Evolutionary conservation across 495 filamentous ascomycete species (phyloP), one percentile per base, ranked within the genome.

Genomic region (Podospora fimiseda): DNA sequence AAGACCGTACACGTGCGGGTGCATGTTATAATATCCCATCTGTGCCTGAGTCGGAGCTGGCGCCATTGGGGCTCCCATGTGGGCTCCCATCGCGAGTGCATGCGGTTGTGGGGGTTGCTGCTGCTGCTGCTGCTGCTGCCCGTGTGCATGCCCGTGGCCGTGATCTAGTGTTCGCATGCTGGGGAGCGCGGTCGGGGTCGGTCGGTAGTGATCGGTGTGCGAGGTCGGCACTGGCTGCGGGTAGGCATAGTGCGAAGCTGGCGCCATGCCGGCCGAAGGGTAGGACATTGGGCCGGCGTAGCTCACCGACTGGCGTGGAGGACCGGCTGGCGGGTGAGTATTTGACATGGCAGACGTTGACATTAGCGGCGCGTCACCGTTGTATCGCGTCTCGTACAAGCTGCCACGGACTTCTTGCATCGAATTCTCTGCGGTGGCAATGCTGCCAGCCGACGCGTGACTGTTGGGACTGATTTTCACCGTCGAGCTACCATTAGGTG

Each of bases 151-250:
- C 60, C 66, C 52, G 68, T 48, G 66, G 51, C 55, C 64, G 61
- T 43, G 63, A 51, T 81, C 78, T 59, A 81, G 70, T 3, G 75
- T 77, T 49, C 76, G 81, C 72, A 88, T 85, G 57, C 82, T 83
- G 44, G 84, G 84, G n/a, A 88, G 71, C 37, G 80, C 77, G 44
- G 84, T 69, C 16, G 81, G 73, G 21, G 27, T 57, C 45, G 63
- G 60, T 40, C 64, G 64, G 60, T 65, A 67, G 14, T 58, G 60
- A 37, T 65, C 64, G 22, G 48, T 16, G n/a, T 53, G 44, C 20
- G 62, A 53, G 40, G 56, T 49, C 27, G 58, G 27, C 11, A 33
- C 20, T 43, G 77, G 74, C 8, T 63, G 55, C 36, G 67, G 58
- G 42, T 78, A 74, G 57, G 83, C 66, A 66, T 87, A 85, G 44